A percentile compares a stretch with the other conserved stretches of the same genome.
phyloP scores from a whole-genome alignment of 2,329 filamentous ascomycete genomes.

The Macrophomina pseudophaseolina region DNA sequence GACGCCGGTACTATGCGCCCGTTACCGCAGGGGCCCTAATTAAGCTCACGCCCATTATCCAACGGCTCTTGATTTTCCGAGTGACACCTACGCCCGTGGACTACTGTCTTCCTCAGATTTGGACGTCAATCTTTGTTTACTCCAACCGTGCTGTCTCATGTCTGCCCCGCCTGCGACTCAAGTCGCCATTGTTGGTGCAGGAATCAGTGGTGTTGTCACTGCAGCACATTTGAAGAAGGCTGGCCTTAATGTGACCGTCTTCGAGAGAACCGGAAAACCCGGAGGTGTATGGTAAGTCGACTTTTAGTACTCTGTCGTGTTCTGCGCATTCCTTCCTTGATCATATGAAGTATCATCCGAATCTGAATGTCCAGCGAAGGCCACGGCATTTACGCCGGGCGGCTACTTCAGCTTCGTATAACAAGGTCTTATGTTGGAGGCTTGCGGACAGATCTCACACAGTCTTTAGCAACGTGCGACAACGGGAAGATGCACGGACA shows the following conservation, averaged over 20 bases:
- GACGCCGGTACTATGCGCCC: conserved; percentile 23
- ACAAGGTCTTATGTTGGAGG: too few relatives aligned
- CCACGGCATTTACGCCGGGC: too few relatives aligned
- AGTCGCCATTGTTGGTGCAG: conserved; percentile 44
- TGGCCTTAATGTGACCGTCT: conserved; percentile 57
- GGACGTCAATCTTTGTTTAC: neutral
- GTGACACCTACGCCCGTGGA: neutral
- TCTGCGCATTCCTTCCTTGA: too few relatives aligned
- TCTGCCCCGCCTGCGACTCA: conserved; percentile 27
- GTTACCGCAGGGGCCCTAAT: conserved; percentile 30
- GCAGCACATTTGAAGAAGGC: conserved; percentile 43
- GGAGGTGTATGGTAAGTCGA: conserved; percentile 61
- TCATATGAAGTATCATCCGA: too few relatives aligned
- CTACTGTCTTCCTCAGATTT: neutral
- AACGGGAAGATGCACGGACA: too few relatives aligned
- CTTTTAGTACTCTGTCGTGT: neutral
- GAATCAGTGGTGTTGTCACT: conserved; percentile 43
- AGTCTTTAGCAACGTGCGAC: too few relatives aligned
- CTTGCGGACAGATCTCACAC: too few relatives aligned
- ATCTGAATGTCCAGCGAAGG: too few relatives aligned
- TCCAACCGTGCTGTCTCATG: conserved; percentile 27
- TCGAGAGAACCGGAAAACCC: conserved; percentile 57
- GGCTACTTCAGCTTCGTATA: too few relatives aligned
- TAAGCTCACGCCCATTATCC: neutral
- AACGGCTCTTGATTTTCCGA: neutral